Conservation (phyloP, 2,329 filamentous ascomycete genomes). For the Aspergillus nomiae region DNA sequence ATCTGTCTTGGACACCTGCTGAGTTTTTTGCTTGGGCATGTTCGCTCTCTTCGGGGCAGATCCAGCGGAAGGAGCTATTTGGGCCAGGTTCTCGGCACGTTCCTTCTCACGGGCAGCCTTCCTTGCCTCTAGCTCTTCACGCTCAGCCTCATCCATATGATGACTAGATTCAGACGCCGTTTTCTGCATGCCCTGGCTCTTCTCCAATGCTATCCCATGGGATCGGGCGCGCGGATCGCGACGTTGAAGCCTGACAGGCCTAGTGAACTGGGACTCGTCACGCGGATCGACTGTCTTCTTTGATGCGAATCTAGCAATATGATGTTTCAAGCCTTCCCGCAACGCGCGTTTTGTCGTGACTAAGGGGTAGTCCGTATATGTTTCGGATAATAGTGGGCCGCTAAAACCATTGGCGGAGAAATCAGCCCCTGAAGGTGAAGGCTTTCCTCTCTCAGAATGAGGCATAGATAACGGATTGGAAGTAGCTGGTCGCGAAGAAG, state of each 20-base stretch:
- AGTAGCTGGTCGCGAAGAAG: constrained; percentile 25
- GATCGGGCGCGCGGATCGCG: constrained; percentile 72
- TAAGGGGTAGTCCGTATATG: constrained; percentile 64
- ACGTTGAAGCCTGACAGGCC: constrained; percentile 85
- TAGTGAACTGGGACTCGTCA: constrained; percentile 80
- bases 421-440: constrained; percentile 29
- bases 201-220: constrained; percentile 58
- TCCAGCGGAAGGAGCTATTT: constrained; percentile 82
- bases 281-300: constrained; percentile 66
- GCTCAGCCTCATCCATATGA: constrained; percentile 67
- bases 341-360: constrained; percentile 81
- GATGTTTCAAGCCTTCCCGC: constrained; percentile 77
- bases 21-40: constrained; percentile 73
- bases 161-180: constrained; percentile 39
- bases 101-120: constrained; percentile 82
- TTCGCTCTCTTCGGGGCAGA: constrained; percentile 69
- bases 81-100: constrained; percentile 81
- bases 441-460: constrained; percentile 23
- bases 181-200: constrained; percentile 39
- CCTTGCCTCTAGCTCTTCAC: constrained; percentile 58
- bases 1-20: constrained; percentile 82
- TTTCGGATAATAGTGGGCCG: constrained; percentile 41
- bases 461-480: constrained; percentile 20
- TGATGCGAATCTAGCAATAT: constrained; percentile 79
- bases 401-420: constrained; percentile 46